phyloP scores from a whole-genome alignment of 2,329 filamentous ascomycete species.

The Allantophomopsis lycopodina region DNA sequence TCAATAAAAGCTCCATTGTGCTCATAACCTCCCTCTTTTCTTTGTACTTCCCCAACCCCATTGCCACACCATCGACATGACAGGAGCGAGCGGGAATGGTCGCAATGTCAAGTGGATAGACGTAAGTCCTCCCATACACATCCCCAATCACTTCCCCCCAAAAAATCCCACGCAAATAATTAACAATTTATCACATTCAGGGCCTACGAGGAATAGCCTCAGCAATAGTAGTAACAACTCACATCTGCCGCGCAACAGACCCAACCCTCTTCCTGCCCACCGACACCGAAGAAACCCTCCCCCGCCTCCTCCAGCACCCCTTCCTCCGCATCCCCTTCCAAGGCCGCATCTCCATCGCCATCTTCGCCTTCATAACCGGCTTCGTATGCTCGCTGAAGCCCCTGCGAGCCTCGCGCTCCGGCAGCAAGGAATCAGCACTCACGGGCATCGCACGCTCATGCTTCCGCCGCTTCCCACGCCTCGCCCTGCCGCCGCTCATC shows the following conservation, averaged over 20 bases:
- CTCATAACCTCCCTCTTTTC: too few species aligned
- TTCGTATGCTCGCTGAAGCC: constrained; percentile 51
- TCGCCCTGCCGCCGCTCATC: constrained; percentile 41
- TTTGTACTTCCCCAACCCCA: too few species aligned
- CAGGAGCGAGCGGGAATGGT: too few species aligned
- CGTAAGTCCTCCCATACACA: constrained; percentile 25
- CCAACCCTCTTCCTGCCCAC: constrained; percentile 32
- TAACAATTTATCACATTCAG: constrained; percentile 19
- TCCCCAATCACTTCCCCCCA: constrained; percentile 1
- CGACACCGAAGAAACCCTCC: constrained; percentile 25
- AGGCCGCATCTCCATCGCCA: constrained; percentile 51
- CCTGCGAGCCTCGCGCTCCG: constrained; percentile 37
- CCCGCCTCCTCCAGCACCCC: constrained; percentile 40
- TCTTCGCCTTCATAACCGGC: constrained; percentile 52
- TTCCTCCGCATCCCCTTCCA: constrained; percentile 44
- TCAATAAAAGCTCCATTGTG: too few species aligned
- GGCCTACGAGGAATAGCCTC: constrained; percentile 42
- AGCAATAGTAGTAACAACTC: constrained; percentile 36
- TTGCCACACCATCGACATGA: too few species aligned
- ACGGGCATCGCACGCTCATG: constrained; percentile 39
- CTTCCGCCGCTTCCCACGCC: constrained; percentile 41
- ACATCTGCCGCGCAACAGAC: constrained; percentile 36
- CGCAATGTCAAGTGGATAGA: constrained; percentile 46
- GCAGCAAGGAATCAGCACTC: constrained; percentile 37
- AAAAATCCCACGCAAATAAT: background rate